These are phyloP conservation scores for Taiwanofungus camphoratus DNA, from an alignment of 1,284 basidiomycete genomes.

Conservation along the genomic window DNA sequence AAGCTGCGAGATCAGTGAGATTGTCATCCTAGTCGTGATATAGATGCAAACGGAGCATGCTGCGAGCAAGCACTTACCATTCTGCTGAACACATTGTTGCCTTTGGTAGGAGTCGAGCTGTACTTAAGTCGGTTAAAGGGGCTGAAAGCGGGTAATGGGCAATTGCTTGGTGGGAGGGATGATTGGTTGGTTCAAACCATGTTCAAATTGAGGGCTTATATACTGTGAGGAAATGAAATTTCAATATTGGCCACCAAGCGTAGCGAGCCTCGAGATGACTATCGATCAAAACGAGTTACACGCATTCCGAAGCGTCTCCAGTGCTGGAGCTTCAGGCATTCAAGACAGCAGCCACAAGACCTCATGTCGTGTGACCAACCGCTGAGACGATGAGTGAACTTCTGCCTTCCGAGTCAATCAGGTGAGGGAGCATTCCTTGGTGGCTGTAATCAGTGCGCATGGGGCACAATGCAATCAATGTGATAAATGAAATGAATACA, in stretches of 20 bases:
- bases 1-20: constrained; percentile 14
- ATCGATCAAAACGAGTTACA: constrained; percentile 4
- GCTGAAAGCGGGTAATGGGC: too few species aligned
- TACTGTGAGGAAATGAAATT: background rate
- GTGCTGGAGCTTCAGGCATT: background rate
- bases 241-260: background rate
- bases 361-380: background rate
- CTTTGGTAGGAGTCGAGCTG: too few species aligned
- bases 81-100: constrained; percentile 22
- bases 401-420: background rate
- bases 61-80: constrained; percentile 19
- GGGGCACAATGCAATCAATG: too few species aligned
- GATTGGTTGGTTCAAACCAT: background rate
- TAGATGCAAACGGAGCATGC: constrained; percentile 5
- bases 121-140: too few species aligned
- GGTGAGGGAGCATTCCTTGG: too few species aligned
- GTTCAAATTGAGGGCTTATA: background rate
- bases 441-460: too few species aligned
- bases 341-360: background rate
- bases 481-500: background rate
- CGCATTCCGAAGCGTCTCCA: background rate
- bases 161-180: background rate
- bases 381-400: background rate
- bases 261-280: background rate
- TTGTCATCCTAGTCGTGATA: constrained; percentile 1